These are phyloP conservation scores for Arabidopsis thaliana DNA, from an alignment of 345 rosid species.

Conservation along the genomic window DNA sequence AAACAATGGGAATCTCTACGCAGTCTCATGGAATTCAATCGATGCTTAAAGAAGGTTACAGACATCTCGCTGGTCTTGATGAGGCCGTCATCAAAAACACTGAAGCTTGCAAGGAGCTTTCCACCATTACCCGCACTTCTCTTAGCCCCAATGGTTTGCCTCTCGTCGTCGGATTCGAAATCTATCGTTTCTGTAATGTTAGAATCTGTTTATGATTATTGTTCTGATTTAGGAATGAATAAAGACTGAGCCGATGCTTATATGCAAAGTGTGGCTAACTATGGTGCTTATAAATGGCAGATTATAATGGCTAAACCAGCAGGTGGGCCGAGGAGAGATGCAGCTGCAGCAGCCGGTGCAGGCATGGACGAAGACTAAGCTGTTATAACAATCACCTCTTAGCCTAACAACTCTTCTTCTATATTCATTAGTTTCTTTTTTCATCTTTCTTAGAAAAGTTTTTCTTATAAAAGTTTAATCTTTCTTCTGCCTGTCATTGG, in stretches of 20 bases:
- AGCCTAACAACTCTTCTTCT: constrained; percentile 26
- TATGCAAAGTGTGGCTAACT: not conserved
- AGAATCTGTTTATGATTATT: too few relatives aligned
- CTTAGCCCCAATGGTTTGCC: constrained; percentile 84
- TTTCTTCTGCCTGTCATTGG: not conserved
- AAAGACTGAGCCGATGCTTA: constrained; percentile 31
- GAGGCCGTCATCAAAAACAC: constrained; percentile 95
- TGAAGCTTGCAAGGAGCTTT: constrained; percentile 95
- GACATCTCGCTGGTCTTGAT: constrained; percentile 88
- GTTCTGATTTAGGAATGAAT: constrained; percentile 68
- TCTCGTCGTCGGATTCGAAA: too few relatives aligned
- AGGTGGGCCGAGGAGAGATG: constrained; percentile 84
- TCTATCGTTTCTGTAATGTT: too few relatives aligned
- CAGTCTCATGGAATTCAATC: constrained; percentile 88
- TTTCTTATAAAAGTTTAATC: not conserved
- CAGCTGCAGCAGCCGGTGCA: constrained; percentile 56
- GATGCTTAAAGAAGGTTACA: constrained; percentile 94
- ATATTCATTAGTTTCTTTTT: not conserved
- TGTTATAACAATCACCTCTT: constrained; percentile 9
- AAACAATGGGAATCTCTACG: constrained; percentile 72
- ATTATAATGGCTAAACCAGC: constrained; percentile 97
- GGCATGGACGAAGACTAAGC: constrained; percentile 39
- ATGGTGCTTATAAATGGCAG: constrained; percentile 41
- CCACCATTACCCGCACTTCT: constrained; percentile 90
- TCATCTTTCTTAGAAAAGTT: not conserved